Conservation (phyloP, 2,329 filamentous ascomycete species). For the Colletotrichum sp. region DNA sequence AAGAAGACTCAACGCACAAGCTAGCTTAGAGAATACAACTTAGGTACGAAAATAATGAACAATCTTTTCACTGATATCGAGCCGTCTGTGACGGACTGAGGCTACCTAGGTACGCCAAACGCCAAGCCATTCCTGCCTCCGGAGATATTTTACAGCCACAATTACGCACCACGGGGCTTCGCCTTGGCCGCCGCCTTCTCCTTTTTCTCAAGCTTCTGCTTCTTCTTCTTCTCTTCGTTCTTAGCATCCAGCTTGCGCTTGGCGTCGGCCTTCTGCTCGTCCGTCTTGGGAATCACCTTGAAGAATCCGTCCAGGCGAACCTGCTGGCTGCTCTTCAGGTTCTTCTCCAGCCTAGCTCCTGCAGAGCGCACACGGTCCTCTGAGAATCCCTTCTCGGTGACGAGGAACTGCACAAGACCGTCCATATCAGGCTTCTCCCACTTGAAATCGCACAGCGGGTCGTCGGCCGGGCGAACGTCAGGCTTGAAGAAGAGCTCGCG, state of each 20-base stretch:
- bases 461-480: slow-evolving; percentile 82
- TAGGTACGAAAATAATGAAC: background rate
- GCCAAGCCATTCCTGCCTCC: background rate
- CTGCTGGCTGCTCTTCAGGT: slow-evolving; percentile 89
- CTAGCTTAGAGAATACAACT: background rate
- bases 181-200: slow-evolving; percentile 91
- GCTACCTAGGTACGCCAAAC: background rate
- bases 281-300: slow-evolving; percentile 88
- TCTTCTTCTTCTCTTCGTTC: slow-evolving; percentile 92
- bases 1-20: background rate
- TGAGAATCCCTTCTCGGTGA: slow-evolving; percentile 94
- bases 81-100: background rate
- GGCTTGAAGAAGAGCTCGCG: slow-evolving; percentile 91
- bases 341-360: slow-evolving; percentile 83
- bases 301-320: slow-evolving; percentile 95
- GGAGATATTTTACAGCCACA: background rate
- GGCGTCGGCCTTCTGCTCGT: slow-evolving; percentile 80
- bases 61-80: background rate
- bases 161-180: slow-evolving; percentile 73
- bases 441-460: slow-evolving; percentile 93
- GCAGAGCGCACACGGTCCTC: slow-evolving; percentile 89
- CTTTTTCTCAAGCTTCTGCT: slow-evolving; percentile 91
- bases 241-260: slow-evolving; percentile 97
- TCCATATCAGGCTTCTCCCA: slow-evolving; percentile 95
- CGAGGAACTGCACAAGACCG: slow-evolving; percentile 86